Percentiles rank a stretch among this genome's conserved stretches.
Evolutionary conservation across 2,329 filamentous ascomycete genomes (phyloP).

Genomic region (Trichoderma pleuroti): DNA sequence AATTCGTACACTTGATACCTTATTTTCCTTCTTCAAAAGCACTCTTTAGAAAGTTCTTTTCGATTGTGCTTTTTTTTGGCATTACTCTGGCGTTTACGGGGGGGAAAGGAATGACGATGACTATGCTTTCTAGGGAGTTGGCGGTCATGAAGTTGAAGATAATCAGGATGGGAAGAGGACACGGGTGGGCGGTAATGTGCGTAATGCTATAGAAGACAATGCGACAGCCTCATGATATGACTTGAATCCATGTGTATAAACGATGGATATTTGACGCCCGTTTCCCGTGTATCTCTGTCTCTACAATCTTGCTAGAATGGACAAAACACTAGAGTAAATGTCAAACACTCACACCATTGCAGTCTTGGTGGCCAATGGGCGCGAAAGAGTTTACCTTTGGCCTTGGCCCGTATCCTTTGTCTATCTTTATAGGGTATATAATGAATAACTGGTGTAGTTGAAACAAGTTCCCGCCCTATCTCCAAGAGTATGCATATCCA

Average conservation of each 20-base stretch:
- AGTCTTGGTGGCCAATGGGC: neutral
- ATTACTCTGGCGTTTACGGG: constrained; percentile 13
- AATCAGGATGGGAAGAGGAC: neutral
- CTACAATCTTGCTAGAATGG: neutral
- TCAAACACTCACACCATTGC: neutral
- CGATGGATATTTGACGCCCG: neutral
- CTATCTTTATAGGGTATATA: constrained; percentile 16
- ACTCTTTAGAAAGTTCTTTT: neutral
- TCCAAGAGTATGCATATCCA: neutral
- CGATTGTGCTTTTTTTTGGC: neutral
- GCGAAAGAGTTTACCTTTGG: neutral
- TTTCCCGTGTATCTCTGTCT: neutral
- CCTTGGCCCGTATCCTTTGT: neutral
- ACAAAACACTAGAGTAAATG: neutral
- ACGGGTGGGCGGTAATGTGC: neutral
- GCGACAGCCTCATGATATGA: neutral
- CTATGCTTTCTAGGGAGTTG: constrained; percentile 6
- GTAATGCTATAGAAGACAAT: constrained; percentile 7
- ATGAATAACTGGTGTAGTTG: neutral
- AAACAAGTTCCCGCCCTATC: neutral
- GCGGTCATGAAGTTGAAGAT: neutral
- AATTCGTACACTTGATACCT: constrained; percentile 7
- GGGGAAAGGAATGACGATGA: neutral
- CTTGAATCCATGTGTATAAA: neutral
- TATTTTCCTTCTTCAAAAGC: neutral